Evolutionary conservation across 2,329 filamentous ascomycete genomes (phyloP), one percentile per base, ranked within the genome.

Genomic region (Endothia cerciana): DNA sequence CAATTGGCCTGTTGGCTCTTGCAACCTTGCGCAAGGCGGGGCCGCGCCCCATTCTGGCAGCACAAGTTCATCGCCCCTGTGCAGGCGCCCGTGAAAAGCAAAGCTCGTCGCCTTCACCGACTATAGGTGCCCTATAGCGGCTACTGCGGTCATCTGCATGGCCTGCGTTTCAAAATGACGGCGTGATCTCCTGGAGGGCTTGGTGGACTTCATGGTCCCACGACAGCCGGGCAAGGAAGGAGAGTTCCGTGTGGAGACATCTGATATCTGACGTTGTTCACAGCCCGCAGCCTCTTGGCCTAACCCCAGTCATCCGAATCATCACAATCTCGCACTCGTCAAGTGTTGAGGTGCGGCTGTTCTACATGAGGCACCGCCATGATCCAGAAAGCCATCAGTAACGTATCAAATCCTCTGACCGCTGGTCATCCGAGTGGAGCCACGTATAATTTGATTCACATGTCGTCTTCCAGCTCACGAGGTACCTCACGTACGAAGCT

Each of bases 81-180:
- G 30, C 13, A 57, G 38, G 53, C 43, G 41, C 19, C 15, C 38
- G 13, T 19, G 38, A n/a, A 30, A 19, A 36, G 5, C 17, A 22
- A 17, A 43, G 51, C 5, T 36, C 40, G 30, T 38, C 17, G n/a
- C 28, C 28, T 49, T 38, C 51, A 63, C 61, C 41, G 41, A 51
- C 33, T 33, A 59, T 43, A 49, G 51, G 15, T 55, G 51, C 30
- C 22, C 33, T 59, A 15, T 10, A 30, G 22, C 45, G 59, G 41
- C 55, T 55, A 60, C 60, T 59, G 63, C 40, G 41, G 41, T 60
- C n/a, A 56, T 49, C 43, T 55, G 55, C 62, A 56, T n/a, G 33
- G 19, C 63, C 22, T 57, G 53, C 40, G 59, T 59, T 38, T 15
- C 43, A 43, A 55, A 8, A 49, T 55, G 51, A 40, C 63, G 38